Conservation (phyloP, 306 rosid species). For the Pyrus betulifolia region DNA sequence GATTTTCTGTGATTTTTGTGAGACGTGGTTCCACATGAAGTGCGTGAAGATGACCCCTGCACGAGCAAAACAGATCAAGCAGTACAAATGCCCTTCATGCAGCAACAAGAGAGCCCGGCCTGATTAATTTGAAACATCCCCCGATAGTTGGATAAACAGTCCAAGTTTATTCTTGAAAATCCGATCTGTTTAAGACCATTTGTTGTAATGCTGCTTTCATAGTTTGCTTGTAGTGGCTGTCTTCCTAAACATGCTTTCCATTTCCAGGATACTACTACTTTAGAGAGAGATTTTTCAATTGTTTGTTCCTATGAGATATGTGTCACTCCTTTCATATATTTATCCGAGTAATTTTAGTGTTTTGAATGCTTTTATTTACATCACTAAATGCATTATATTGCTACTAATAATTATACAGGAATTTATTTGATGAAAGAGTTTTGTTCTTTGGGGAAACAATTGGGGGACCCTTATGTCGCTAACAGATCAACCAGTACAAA, state of each 20-base stretch:
- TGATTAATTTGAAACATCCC: background rate
- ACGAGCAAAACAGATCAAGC: slow-evolving; percentile 87
- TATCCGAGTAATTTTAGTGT: slow-evolving; percentile 3
- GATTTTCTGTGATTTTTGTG: slow-evolving; percentile 91
- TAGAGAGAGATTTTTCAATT: slow-evolving; percentile 1
- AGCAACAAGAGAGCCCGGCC: slow-evolving; percentile 79
- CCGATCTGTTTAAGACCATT: background rate
- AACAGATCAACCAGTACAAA: slow-evolving; percentile 87
- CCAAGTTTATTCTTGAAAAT: background rate
- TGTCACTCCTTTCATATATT: background rate
- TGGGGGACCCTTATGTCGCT: too few species aligned
- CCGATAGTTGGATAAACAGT: background rate
- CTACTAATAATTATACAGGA: too few species aligned
- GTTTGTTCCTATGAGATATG: background rate
- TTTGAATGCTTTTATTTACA: background rate
- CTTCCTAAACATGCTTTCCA: background rate
- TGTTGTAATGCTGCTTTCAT: background rate
- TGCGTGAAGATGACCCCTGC: slow-evolving; percentile 95
- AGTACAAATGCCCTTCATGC: slow-evolving; percentile 98
- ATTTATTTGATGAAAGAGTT: too few species aligned
- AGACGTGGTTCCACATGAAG: slow-evolving; percentile 92
- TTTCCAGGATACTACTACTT: background rate
- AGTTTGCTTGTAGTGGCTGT: background rate
- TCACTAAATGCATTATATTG: background rate
- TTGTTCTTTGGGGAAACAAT: too few species aligned